Base-by-base conservation (phyloP, 805 yeast species). In the Nakazawaea ishiwadae region DNA sequence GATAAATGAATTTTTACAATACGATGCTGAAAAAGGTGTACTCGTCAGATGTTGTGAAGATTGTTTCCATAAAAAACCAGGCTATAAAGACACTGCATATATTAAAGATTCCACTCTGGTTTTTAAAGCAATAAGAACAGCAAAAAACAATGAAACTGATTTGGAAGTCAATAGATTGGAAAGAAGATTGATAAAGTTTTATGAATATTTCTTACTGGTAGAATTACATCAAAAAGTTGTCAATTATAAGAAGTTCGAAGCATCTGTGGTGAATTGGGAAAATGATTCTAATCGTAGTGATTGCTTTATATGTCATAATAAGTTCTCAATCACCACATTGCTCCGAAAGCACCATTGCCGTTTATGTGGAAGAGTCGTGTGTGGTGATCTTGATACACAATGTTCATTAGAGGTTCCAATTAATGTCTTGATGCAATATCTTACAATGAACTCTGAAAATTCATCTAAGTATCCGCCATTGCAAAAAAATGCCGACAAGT, bases 291-390 rank as follows among this genome's bases (percentile, higher is more conserved):
- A 52, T 3, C 70, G 71, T 0, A 51, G 63, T 0, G 62, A 66
- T 41, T 91, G 99, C 56, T 66, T 72, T 6, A 63, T 84, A 6
- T 91, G 99, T 52, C 58, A 65, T 11, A 65, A 68, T 10, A 52
- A 54, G 23, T 93, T 88, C 57, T 66, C 72, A 9, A 61, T 84
- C 33, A 55, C 77, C 10, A 38, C 50, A 0, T 50, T 74, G 18
- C 28, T 33, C n/a, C 65, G 97, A 38, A 86, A 83, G 49, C 98
- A 93, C 56, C 99, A 91, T 58, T 93, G 99, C 59, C 66, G 98
- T 28, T 59, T 89, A 19, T 91, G 99, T 65, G 98, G 98, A 0
- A 54, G 60, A 20, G 76, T 84, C 1, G 86, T 88, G 0, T 91
- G 97, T 62, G 95, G 83, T 19, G 81, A 80, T 49, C 51, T 58